A percentile compares a stretch with the other conserved stretches of the same genome.
phyloP scores from a whole-genome alignment of 108 stramenopile species.

The Skeletonema grethae region DNA sequence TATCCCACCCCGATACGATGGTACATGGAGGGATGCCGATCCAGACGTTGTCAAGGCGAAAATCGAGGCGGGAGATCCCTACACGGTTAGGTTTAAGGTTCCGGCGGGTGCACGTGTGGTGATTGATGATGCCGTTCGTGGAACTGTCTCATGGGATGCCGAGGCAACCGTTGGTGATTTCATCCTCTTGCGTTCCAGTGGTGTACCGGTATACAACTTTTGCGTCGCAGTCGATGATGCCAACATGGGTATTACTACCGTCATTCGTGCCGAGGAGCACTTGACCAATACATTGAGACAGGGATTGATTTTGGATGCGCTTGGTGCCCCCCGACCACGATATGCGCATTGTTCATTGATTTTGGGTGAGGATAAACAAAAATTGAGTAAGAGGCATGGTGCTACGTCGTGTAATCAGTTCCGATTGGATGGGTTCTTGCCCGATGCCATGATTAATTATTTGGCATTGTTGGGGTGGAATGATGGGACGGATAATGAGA shows the following conservation, averaged over 20 bases:
- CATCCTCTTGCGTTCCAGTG: constrained; percentile 90
- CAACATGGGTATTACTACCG: constrained; percentile 94
- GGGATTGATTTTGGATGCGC: constrained; percentile 86
- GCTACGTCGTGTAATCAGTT: constrained; percentile 97
- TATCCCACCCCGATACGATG: constrained; percentile 90
- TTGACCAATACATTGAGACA: constrained; percentile 96
- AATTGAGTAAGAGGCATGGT: constrained; percentile 96
- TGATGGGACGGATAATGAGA: constrained; percentile 97
- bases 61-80: constrained; percentile 79
- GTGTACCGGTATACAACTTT: constrained; percentile 98
- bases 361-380: constrained; percentile 96
- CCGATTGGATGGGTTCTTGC: constrained; percentile 90
- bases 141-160: constrained; percentile 95
- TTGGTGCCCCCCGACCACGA: constrained; percentile 83
- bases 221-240: constrained; percentile 98
- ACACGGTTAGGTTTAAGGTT: constrained; percentile 93
- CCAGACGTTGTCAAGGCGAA: constrained; percentile 79
- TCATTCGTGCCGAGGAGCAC: constrained; percentile 97
- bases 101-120: constrained; percentile 80
- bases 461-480: constrained; percentile 96
- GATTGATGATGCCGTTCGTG: constrained; percentile 94
- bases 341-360: constrained; percentile 98
- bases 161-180: constrained; percentile 96
- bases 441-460: constrained; percentile 97
- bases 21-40: constrained; percentile 96